Conservation (phyloP, 169 alveolate species). For the Pseudocohnilembus persalinus region DNA sequence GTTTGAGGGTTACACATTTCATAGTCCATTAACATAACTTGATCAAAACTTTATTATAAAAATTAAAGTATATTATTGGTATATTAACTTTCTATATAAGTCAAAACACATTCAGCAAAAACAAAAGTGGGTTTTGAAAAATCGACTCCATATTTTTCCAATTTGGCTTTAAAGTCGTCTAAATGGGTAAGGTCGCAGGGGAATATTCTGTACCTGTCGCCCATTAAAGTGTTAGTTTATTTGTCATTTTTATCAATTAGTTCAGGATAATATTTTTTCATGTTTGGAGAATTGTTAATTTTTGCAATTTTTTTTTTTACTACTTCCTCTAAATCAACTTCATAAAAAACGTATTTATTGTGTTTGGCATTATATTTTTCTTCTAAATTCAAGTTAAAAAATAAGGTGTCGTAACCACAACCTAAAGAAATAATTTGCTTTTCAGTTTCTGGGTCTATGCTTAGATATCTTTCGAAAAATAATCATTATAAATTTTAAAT, state of each 20-base stretch:
- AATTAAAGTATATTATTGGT: conserved; percentile 52
- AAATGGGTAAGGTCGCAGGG: conserved; percentile 61
- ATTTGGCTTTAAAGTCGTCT: conserved; percentile 44
- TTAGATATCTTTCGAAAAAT: conserved; percentile 19
- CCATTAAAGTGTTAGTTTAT: conserved; percentile 13
- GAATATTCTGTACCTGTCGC: conserved; percentile 48
- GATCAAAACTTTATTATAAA: conserved; percentile 42
- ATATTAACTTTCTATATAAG: conserved; percentile 58
- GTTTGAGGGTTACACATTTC: conserved; percentile 81
- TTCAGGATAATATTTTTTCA: conserved; percentile 27
- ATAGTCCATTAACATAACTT: conserved; percentile 54
- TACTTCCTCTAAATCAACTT: conserved; percentile 71
- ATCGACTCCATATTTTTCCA: conserved; percentile 39
- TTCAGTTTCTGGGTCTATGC: conserved; percentile 23
- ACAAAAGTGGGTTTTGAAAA: conserved; percentile 64
- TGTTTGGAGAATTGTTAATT: conserved; percentile 46
- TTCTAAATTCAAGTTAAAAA: conserved; percentile 54
- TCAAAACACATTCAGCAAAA: conserved; percentile 74
- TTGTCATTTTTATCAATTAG: not conserved
- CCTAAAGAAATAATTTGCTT: conserved; percentile 71
- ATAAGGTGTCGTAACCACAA: conserved; percentile 79
- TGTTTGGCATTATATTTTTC: conserved; percentile 43
- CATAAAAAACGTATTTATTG: conserved; percentile 47
- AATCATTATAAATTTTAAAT: not conserved
- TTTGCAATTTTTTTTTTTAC: conserved; percentile 55